Evolutionary conservation across 805 yeast species (phyloP), one percentile per base, ranked within the genome.

Genomic region (Clavispora phyllophila): DNA sequence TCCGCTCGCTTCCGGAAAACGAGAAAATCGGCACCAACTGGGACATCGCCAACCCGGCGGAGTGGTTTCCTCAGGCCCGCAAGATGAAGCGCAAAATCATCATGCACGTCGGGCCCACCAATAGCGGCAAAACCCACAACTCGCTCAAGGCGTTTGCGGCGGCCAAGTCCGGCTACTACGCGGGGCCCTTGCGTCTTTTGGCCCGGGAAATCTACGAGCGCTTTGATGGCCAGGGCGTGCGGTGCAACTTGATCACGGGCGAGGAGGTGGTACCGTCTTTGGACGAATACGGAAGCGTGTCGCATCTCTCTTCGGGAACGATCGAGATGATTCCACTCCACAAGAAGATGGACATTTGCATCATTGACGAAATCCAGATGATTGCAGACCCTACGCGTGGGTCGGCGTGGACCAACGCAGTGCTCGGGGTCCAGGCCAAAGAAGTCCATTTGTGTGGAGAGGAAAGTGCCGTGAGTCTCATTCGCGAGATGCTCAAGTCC

Each of bases 41-140:
- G 54, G 53, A 48, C 13, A 41, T 51, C 12, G 37, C 43, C 5
- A 60, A 66, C 40, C 74, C 75, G 8, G 68, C 70, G 4, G 66
- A 66, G 50, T 85, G 95, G 89, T 93, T 73, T 55, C 96, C 98
- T 0, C 79, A 73, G 36, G 95, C 99, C 0, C 71, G 98, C 31
- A 77, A 80, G 48, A 70, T 88, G 68, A 81, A 79, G 49, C 70
- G 99, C 31, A 82, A 84, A 39, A 73, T 93, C 38, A 75, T 84
- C n/a, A 77, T 93, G 81, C 99, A 93, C 60, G 87, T 93, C 9
- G 99, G 99, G 0, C 99, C 99, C 1, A 93, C 99, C 0, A 93
- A 93, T 60, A 82, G 93, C 51, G 99, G 99, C 10, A 93, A 93
- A 56, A 93, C 98, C 0, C 86, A 87, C 57, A 75, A 78, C 37